These are phyloP conservation scores for rapeseed (Brassica napus) DNA, from an alignment of 345 rosid species.

Conservation along the genomic window DNA sequence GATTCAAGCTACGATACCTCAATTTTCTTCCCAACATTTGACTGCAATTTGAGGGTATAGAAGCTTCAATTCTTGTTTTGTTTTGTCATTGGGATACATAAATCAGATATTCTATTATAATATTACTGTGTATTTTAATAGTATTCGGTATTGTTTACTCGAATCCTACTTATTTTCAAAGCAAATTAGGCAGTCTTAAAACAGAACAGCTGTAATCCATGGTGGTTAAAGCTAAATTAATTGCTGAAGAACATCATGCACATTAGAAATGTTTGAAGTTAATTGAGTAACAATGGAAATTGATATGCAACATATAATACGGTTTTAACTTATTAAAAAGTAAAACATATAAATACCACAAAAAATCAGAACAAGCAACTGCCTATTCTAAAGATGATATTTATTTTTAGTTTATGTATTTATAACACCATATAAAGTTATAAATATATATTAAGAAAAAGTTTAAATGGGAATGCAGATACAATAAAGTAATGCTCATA, in stretches of 20 bases:
- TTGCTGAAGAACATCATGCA: neutral
- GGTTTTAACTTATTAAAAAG: too few relatives aligned
- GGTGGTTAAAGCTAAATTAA: slow-evolving; percentile 13
- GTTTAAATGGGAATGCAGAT: neutral
- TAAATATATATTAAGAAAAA: neutral
- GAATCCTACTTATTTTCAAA: slow-evolving; percentile 32
- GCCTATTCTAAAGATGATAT: slow-evolving; percentile 5
- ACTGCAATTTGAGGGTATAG: slow-evolving; percentile 46
- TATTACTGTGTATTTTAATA: slow-evolving; percentile 16
- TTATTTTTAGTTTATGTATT: neutral
- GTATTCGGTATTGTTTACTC: slow-evolving; percentile 16
- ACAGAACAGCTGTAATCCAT: slow-evolving; percentile 37
- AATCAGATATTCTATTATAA: slow-evolving; percentile 31
- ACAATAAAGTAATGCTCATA: slow-evolving; percentile 33
- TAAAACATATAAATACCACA: too few relatives aligned
- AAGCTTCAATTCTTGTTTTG: slow-evolving; percentile 50
- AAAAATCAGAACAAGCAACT: neutral
- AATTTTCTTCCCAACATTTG: slow-evolving; percentile 48
- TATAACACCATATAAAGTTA: neutral
- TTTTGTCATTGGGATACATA: slow-evolving; percentile 44
- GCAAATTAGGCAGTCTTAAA: slow-evolving; percentile 25
- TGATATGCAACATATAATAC: neutral
- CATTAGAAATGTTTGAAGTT: neutral
- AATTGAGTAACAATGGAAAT: neutral
- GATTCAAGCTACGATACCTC: slow-evolving; percentile 45